A percentile compares a stretch with the other conserved stretches of the same genome.
Evolutionary conservation across 306 rosid species (phyloP).

Genomic region (Ammopiptanthus mongolicus): DNA sequence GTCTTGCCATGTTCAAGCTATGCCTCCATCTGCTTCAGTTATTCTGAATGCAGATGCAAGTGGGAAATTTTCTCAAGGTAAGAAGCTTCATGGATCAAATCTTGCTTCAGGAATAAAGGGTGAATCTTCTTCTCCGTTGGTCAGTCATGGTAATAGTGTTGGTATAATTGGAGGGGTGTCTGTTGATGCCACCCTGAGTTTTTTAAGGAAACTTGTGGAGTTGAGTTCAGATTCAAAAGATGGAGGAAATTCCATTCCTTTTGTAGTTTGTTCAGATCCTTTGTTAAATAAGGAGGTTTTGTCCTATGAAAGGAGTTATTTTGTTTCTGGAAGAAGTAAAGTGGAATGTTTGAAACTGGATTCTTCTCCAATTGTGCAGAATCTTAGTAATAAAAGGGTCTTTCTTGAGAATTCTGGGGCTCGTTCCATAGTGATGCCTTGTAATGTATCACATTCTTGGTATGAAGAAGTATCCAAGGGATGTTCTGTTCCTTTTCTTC

Average conservation of each 20-base stretch:
- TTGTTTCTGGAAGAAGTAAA: constrained; percentile 34
- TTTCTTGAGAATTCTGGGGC: constrained; percentile 77
- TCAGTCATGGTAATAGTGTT: constrained; percentile 32
- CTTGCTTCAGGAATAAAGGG: constrained; percentile 22
- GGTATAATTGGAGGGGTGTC: constrained; percentile 80
- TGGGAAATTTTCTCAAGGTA: constrained; percentile 36
- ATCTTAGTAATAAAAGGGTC: constrained; percentile 41
- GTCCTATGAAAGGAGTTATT: constrained; percentile 39
- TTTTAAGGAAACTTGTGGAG: constrained; percentile 52
- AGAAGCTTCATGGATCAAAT: constrained; percentile 32
- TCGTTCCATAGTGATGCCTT: constrained; percentile 78
- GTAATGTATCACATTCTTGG: constrained; percentile 79
- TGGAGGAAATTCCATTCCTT: constrained; percentile 48
- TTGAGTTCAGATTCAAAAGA: constrained; percentile 53
- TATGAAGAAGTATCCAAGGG: constrained; percentile 62
- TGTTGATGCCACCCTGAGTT: constrained; percentile 52
- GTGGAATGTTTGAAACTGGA: constrained; percentile 30
- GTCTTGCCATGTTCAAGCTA: constrained; percentile 45
- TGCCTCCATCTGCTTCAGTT: constrained; percentile 48
- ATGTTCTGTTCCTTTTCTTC: constrained; percentile 64
- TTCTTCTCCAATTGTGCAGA: constrained; percentile 46
- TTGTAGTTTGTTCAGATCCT: constrained; percentile 67
- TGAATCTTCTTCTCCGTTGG: constrained; percentile 34
- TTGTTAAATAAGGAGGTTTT: constrained; percentile 45
- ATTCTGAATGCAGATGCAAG: constrained; percentile 45